phyloP scores from a whole-genome alignment of 1,284 basidiomycete genomes.

The Ustilago nuda region DNA sequence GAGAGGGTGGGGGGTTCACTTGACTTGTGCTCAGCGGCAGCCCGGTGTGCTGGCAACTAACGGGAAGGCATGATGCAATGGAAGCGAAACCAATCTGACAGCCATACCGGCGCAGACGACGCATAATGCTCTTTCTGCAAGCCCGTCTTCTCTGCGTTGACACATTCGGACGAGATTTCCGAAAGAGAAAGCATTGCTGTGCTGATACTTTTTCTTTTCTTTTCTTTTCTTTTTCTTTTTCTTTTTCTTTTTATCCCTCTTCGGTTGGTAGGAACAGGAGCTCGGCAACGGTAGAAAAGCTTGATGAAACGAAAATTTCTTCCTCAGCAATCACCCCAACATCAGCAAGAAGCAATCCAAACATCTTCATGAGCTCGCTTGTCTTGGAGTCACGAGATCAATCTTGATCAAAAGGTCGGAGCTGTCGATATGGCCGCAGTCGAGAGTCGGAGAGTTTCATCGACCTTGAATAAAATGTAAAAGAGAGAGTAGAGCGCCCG shows the following conservation, averaged over 20 bases:
- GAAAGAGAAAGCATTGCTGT: background rate
- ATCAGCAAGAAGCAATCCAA: background rate
- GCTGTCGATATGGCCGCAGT: background rate
- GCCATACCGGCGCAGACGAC: background rate
- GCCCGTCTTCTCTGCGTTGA: background rate
- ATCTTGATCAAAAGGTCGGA: background rate
- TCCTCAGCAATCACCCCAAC: background rate
- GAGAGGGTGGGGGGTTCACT: no score
- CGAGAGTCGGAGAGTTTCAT: constrained; percentile 1
- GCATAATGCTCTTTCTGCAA: background rate
- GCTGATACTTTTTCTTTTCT: background rate
- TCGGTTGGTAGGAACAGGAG: background rate
- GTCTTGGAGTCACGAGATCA: background rate
- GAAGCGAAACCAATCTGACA: constrained; percentile 7
- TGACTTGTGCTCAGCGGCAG: no score
- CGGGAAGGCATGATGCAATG: background rate
- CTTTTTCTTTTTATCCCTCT: background rate
- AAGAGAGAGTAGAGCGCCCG: background rate
- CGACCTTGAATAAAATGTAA: background rate
- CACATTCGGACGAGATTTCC: constrained; percentile 1
- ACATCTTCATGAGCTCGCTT: constrained; percentile 2
- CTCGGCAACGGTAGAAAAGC: constrained; percentile 2
- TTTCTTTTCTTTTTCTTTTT: no score
- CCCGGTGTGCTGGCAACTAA: no score
- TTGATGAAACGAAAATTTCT: background rate